Evolutionary conservation across 345 rosid genomes (phyloP).

Genomic region (Melastoma malabathricum): DNA sequence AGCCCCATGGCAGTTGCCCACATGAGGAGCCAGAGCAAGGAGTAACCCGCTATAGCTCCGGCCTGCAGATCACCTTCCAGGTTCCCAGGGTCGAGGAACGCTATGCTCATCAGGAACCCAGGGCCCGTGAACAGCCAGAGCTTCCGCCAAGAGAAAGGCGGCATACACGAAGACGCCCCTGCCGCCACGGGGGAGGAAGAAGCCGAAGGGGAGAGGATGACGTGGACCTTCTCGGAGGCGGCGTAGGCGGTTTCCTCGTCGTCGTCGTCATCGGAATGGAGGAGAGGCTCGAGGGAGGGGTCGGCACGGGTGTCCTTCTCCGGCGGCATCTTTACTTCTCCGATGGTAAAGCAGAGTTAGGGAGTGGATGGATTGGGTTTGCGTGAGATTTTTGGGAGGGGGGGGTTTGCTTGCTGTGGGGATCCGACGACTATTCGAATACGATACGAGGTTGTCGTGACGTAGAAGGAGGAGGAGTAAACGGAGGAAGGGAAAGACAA

Average conservation of each 20-base stretch:
- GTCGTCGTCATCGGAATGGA: constrained; percentile 11
- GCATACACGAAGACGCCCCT: constrained; percentile 14
- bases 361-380: no score
- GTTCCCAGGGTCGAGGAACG: constrained; percentile 90
- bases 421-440: no score
- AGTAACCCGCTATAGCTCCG: constrained; percentile 92
- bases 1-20: constrained; percentile 98
- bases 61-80: constrained; percentile 93
- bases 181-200: constrained; percentile 18
- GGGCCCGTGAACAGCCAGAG: constrained; percentile 93
- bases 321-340: constrained; percentile 5
- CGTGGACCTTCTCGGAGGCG: constrained; percentile 55
- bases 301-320: constrained; percentile 5
- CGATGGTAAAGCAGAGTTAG: no score
- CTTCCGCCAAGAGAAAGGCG: constrained; percentile 87
- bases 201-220: constrained; percentile 28
- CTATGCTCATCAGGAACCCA: constrained; percentile 88
- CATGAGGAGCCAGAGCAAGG: constrained; percentile 72
- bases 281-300: constrained; percentile 13
- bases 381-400: no score
- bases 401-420: no score
- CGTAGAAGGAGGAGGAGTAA: no score
- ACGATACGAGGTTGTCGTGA: no score
- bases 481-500: no score
- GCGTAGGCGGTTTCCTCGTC: constrained; percentile 59